Evolutionary conservation across 2,329 filamentous ascomycete species (phyloP), one percentile per base, ranked within the genome.

Genomic region (Neurospora sp.): DNA sequence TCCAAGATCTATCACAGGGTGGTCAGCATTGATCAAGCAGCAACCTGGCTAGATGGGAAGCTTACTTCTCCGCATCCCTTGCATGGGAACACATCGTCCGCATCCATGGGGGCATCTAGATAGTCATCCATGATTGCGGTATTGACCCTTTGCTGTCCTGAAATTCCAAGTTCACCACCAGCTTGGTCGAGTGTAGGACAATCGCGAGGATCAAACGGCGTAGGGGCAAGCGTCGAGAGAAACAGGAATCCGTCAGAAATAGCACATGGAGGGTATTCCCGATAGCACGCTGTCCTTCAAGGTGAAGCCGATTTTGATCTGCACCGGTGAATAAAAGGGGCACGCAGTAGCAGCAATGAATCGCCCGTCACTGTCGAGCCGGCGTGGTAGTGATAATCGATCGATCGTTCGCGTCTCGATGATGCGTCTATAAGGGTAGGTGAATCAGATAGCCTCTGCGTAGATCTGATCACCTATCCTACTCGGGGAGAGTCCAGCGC

Each of bases 31-130:
- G 62, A 70, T 69, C 70, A 71, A 70, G 68, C 36, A 67, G 68
- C 70, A 70, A 70, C 69, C 28, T 72, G 41, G 66, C 67, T 40
- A 70, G 71, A 67, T 72, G 73, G 28, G 72, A 76, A 76, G 68
- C 85, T 77, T 85, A 96, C 92, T 86, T 96, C 92, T 83, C 93
- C 93, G 81, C 93, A 97, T 71, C 92, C 93, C 84, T 96, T 97
- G 84, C 93, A 97, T 72, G 92, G 92, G 78, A 92, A 96, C 74
- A 91, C 85, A 79, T 97, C 93, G 76, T 96, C 93, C 73, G 87
- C 86, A 71, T 96, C 92, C 84, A 92, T 85, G 68, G 88, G 86
- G 76, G 81, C 85, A 72, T 91, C 88, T 73, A 88, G 80, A 75
- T 88, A 90, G 70, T 88, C 87, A 74, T 88, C 87, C 77, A 89